phyloP scores from a whole-genome alignment of 306 rosid species.

The Ochetophila trinervis region DNA sequence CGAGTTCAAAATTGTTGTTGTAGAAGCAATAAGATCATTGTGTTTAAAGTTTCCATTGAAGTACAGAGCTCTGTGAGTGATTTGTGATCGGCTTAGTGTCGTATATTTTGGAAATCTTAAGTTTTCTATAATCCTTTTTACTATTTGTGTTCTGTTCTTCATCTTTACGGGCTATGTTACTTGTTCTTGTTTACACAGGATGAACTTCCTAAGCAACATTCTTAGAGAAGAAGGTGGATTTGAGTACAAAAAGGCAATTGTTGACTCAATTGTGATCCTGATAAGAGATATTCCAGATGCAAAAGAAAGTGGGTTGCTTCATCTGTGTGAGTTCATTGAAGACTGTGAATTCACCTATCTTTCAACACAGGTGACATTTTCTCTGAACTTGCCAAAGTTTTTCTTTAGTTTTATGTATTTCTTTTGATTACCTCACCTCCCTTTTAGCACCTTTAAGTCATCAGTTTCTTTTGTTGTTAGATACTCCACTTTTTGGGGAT shows the following conservation, averaged over 20 bases:
- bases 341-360: conserved; percentile 98
- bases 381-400: conserved; percentile 18
- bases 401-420: conserved; percentile 10
- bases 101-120: conserved; percentile 1
- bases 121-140: background rate
- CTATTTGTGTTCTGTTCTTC: conserved; percentile 1
- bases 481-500: conserved; percentile 94
- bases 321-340: conserved; percentile 97
- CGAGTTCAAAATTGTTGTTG: conserved; percentile 96
- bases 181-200: conserved; percentile 45
- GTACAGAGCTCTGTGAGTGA: conserved; percentile 88
- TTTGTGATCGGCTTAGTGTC: conserved; percentile 14
- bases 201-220: conserved; percentile 97
- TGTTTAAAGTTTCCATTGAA: conserved; percentile 94
- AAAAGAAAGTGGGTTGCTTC: conserved; percentile 94
- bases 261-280: conserved; percentile 93
- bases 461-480: conserved; percentile 34
- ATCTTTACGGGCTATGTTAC: background rate
- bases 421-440: background rate
- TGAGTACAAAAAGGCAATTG: conserved; percentile 97
- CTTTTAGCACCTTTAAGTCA: conserved; percentile 6
- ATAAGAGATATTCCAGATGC: conserved; percentile 97
- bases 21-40: conserved; percentile 93
- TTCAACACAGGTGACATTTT: conserved; percentile 79
- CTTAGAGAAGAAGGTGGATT: conserved; percentile 99